phyloP scores from a whole-genome alignment of 2,329 filamentous ascomycete genomes.

The Alternaria conjuncta region DNA sequence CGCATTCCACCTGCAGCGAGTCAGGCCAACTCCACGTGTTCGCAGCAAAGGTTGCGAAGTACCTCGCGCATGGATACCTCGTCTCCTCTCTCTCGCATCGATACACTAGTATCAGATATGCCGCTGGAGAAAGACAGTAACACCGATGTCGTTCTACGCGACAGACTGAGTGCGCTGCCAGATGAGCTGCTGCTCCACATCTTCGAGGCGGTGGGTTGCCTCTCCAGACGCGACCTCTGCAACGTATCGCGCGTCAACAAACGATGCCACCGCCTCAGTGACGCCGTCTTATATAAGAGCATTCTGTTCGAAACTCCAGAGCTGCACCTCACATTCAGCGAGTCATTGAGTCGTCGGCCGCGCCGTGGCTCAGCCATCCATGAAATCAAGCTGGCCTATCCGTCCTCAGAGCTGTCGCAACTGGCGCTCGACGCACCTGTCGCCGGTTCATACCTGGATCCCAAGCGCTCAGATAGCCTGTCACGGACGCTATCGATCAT shows the following conservation, averaged over 20 bases:
- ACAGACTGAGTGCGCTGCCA: constrained; percentile 29
- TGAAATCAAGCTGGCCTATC: constrained; percentile 40
- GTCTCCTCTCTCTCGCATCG: background rate
- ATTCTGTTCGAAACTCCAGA: constrained; percentile 42
- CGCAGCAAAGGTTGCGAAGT: constrained; percentile 9
- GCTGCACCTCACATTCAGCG: constrained; percentile 42
- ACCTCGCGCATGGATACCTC: background rate
- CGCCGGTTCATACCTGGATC: constrained; percentile 31
- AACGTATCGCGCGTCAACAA: constrained; percentile 39
- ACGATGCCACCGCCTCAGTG: constrained; percentile 39
- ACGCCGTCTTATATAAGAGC: constrained; percentile 41
- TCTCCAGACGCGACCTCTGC: constrained; percentile 37
- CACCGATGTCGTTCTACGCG: background rate
- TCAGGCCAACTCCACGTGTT: constrained; percentile 20
- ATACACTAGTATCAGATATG: constrained; percentile 1
- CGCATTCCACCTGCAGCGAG: constrained; percentile 11
- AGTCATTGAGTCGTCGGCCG: constrained; percentile 38
- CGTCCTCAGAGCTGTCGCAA: constrained; percentile 39
- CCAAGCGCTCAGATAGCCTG: constrained; percentile 35
- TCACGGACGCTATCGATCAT: constrained; percentile 42
- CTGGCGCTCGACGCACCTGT: constrained; percentile 38
- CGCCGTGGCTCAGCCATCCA: constrained; percentile 42
- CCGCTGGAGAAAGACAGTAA: constrained; percentile 1
- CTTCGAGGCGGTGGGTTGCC: constrained; percentile 33
- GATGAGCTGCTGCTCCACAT: constrained; percentile 43